Evolutionary conservation across 164 flowering plant genomes (phyloP).

Genomic region (Chimonanthus praecox): DNA sequence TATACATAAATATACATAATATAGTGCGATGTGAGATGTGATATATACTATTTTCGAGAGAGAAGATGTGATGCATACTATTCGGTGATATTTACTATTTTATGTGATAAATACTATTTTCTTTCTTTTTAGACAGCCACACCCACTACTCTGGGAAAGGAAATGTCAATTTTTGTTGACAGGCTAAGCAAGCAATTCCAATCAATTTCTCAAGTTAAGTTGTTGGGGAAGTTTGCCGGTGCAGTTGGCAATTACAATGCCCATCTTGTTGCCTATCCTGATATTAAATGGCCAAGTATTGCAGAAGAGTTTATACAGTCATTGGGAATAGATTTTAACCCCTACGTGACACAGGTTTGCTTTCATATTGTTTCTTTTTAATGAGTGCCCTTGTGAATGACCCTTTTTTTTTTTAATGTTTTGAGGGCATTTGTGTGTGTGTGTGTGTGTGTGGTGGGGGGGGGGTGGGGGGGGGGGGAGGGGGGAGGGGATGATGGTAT

Average conservation of each 20-base stretch:
- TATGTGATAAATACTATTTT: not conserved
- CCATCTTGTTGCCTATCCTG: slow-evolving; percentile 85
- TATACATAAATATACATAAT: too few species aligned
- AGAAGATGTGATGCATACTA: too few species aligned
- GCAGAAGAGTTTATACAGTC: slow-evolving; percentile 86
- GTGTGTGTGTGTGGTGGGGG: too few species aligned
- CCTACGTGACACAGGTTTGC: slow-evolving; percentile 87
- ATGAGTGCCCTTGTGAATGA: not conserved
- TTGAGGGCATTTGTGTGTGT: not conserved
- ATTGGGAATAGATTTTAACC: slow-evolving; percentile 80
- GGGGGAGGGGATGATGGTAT: too few species aligned
- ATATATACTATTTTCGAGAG: too few species aligned
- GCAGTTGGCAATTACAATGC: slow-evolving; percentile 98
- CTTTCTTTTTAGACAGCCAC: slow-evolving; percentile 65
- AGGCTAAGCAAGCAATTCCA: slow-evolving; percentile 63
- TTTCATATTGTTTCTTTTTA: not conserved
- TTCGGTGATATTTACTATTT: not conserved
- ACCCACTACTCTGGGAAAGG: slow-evolving; percentile 92
- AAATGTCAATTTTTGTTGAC: slow-evolving; percentile 74
- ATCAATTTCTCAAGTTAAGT: slow-evolving; percentile 44
- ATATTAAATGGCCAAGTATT: slow-evolving; percentile 63
- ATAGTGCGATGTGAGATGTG: too few species aligned
- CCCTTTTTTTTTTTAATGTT: not conserved
- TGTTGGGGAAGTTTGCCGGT: slow-evolving; percentile 93
- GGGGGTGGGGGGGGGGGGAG: too few species aligned